A percentile compares a stretch with the other conserved stretches of the same genome.
phyloP scores from a whole-genome alignment of 2,329 filamentous ascomycete species.

The Ceratocystis alfenasii region DNA sequence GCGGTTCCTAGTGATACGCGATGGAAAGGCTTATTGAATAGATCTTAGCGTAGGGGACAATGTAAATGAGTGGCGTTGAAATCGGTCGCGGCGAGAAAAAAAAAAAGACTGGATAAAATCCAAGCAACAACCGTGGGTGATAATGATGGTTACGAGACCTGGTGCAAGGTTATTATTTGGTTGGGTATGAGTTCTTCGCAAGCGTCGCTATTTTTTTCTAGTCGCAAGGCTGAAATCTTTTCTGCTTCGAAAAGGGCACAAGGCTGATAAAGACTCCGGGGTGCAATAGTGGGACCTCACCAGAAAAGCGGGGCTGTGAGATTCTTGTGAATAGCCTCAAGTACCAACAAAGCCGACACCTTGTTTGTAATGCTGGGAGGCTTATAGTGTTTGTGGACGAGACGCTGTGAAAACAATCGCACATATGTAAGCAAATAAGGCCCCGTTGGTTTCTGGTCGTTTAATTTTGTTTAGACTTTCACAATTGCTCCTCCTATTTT shows the following conservation, averaged over 20 bases:
- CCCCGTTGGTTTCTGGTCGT: too few species aligned
- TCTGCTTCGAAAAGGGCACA: slow-evolving; percentile 4
- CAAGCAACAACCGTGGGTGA: neutral
- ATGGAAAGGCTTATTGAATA: neutral
- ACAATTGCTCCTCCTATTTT: too few species aligned
- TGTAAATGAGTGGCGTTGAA: neutral
- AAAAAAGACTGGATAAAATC: neutral
- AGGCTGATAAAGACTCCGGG: slow-evolving; percentile 2
- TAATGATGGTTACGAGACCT: neutral
- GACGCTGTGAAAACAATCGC: neutral
- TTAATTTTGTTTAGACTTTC: too few species aligned
- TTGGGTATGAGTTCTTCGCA: neutral
- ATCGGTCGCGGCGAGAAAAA: neutral
- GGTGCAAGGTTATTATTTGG: neutral
- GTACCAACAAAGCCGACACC: neutral
- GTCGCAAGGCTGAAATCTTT: slow-evolving; percentile 18
- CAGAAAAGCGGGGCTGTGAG: slow-evolving; percentile 12
- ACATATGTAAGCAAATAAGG: neutral
- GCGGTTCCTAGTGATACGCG: neutral
- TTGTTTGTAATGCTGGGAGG: neutral
- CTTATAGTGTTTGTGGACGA: neutral
- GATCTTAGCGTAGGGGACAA: neutral
- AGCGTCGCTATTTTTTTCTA: slow-evolving; percentile 3
- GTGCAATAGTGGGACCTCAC: neutral
- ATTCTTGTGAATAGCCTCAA: slow-evolving; percentile 17